Percentiles rank a stretch among this genome's conserved stretches.
These are phyloP conservation scores for Friedmanniomyces simplex DNA, from an alignment of 495 filamentous ascomycete genomes.

Conservation along the genomic window DNA sequence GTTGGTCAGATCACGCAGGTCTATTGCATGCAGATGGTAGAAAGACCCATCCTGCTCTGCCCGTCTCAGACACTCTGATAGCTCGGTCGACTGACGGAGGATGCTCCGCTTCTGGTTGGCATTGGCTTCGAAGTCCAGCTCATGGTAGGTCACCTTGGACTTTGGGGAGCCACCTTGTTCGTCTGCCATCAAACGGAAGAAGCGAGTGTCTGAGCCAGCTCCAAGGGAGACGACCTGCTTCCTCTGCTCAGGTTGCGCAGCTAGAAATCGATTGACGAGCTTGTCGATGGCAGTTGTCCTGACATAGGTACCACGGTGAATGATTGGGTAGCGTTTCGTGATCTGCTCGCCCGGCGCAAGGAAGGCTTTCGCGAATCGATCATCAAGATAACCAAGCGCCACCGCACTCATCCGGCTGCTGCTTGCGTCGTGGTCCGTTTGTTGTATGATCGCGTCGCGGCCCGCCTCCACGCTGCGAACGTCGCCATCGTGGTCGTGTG, in stretches of 20 bases:
- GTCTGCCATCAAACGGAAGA: constrained; percentile 52
- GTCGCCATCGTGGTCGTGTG: background rate
- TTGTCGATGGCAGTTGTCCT: constrained; percentile 78
- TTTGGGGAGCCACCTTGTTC: background rate
- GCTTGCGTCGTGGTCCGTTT: constrained; percentile 86
- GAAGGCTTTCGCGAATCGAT: constrained; percentile 64
- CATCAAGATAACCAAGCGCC: constrained; percentile 72
- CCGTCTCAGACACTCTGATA: constrained; percentile 3
- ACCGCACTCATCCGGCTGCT: constrained; percentile 83
- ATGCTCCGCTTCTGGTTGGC: constrained; percentile 14
- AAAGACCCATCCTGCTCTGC: constrained; percentile 10
- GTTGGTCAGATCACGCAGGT: constrained; percentile 54
- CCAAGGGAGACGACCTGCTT: constrained; percentile 91
- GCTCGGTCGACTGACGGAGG: background rate
- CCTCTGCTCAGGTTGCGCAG: constrained; percentile 16
- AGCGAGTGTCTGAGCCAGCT: constrained; percentile 85
- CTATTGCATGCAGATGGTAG: constrained; percentile 73
- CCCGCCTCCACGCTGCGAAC: background rate
- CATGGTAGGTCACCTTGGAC: constrained; percentile 62
- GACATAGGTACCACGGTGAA: constrained; percentile 94
- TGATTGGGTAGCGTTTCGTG: constrained; percentile 66
- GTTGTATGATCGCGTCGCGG: constrained; percentile 59
- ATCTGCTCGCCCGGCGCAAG: constrained; percentile 31
- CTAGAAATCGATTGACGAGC: constrained; percentile 64
- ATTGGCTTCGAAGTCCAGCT: constrained; percentile 79